Percentiles rank a stretch among this genome's conserved stretches.
Conservation (phyloP, 352 stramenopile species). For the Globisporangium echinulatum region DNA sequence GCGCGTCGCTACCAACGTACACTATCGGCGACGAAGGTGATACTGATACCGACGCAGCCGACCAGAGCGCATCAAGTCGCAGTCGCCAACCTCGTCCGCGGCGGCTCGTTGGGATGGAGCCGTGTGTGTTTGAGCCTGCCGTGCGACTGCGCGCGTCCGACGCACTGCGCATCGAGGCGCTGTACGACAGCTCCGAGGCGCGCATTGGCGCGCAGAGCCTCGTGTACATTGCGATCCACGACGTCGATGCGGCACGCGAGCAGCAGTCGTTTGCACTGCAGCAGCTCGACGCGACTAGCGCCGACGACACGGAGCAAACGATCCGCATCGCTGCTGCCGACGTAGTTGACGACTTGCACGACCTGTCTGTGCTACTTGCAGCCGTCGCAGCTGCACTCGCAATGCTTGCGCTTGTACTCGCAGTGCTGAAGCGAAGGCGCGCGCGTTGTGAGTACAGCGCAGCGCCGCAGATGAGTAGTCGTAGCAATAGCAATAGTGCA, state of each 20-base stretch:
- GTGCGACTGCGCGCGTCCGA: not conserved
- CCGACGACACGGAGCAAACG: not conserved
- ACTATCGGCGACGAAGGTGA: not conserved
- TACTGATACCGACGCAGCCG: no score
- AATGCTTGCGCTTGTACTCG: not conserved
- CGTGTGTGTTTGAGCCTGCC: constrained; percentile 6
- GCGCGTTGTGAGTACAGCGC: not conserved
- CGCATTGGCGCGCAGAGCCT: constrained; percentile 9
- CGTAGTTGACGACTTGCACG: constrained; percentile 5
- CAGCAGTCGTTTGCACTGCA: not conserved
- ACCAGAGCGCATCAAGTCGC: not conserved
- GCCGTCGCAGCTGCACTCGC: not conserved
- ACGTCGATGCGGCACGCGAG: not conserved
- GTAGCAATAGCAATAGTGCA: not conserved
- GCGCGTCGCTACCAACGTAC: constrained; percentile 2
- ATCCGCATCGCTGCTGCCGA: constrained; percentile 4
- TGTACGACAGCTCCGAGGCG: constrained; percentile 8
- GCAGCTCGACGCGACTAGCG: not conserved
- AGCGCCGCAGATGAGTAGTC: no score
- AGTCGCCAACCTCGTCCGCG: not conserved
- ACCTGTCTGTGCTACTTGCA: constrained; percentile 1
- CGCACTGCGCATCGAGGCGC: constrained; percentile 7
- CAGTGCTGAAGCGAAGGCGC: constrained; percentile 2
- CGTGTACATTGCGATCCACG: constrained; percentile 8
- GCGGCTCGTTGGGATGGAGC: not conserved